phyloP scores from a whole-genome alignment of 257 asterid species.

The Nicotiana obtusifolia region DNA sequence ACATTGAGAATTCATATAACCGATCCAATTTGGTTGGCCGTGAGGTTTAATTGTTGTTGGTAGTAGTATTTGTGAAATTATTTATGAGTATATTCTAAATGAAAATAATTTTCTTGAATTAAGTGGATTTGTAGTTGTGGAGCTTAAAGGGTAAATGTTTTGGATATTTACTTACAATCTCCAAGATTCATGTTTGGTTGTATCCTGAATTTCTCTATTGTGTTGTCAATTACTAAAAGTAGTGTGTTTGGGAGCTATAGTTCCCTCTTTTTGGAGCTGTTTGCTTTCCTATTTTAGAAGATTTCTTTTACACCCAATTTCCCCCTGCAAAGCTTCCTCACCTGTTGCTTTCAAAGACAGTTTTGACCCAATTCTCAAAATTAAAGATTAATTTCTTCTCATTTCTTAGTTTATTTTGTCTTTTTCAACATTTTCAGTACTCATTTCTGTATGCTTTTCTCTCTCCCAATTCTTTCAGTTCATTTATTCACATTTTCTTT shows the following conservation, averaged over 20 bases:
- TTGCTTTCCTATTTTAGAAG: conserved; percentile 37
- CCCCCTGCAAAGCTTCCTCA: conserved; percentile 27
- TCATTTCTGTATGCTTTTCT: background rate
- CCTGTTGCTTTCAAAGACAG: conserved; percentile 50
- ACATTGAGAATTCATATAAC: background rate
- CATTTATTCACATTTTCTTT: conserved; percentile 12
- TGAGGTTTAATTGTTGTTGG: background rate
- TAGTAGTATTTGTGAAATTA: background rate
- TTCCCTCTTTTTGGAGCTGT: conserved; percentile 19
- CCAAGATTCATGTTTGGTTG: conserved; percentile 8
- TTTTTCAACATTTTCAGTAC: background rate
- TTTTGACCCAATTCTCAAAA: conserved; percentile 42
- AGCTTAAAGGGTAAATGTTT: background rate
- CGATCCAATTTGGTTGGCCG: background rate
- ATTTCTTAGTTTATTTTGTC: conserved; percentile 42
- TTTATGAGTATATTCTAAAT: background rate
- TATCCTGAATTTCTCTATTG: conserved; percentile 1
- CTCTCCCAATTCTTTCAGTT: conserved; percentile 7
- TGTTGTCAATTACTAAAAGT: conserved; percentile 11
- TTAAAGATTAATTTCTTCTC: background rate
- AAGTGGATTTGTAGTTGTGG: background rate
- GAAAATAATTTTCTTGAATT: background rate
- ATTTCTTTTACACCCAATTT: conserved; percentile 26
- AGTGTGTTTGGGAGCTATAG: conserved; percentile 15
- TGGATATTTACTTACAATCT: background rate